These are phyloP conservation scores for Beta corolliflora DNA, from an alignment of 179 eudicot species.

Conservation along the genomic window DNA sequence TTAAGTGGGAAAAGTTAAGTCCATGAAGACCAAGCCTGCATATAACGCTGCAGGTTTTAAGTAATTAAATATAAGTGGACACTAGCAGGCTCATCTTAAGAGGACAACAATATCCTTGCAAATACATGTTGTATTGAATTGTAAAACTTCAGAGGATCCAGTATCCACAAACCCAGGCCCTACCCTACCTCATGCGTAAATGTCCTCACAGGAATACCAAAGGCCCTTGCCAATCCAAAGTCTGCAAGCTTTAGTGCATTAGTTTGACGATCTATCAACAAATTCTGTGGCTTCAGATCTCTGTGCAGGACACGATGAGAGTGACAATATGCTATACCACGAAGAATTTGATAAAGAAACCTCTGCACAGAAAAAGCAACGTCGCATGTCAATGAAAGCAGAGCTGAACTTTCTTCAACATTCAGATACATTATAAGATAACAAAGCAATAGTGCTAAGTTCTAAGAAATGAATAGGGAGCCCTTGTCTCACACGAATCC, in stretches of 20 bases:
- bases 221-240: slow-evolving; percentile 97
- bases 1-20: background rate
- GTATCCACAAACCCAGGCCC: background rate
- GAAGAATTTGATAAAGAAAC: slow-evolving; percentile 93
- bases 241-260: slow-evolving; percentile 96
- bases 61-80: background rate
- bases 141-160: background rate
- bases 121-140: background rate
- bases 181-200: slow-evolving; percentile 85
- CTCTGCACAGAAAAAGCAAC: slow-evolving; percentile 45
- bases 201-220: slow-evolving; percentile 96
- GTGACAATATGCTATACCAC: slow-evolving; percentile 96
- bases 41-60: background rate
- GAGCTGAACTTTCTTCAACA: background rate
- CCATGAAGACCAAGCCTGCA: background rate
- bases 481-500: background rate
- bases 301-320: slow-evolving; percentile 96
- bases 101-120: background rate
- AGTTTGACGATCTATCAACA: slow-evolving; percentile 85
- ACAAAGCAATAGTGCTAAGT: background rate
- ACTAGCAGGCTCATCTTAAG: background rate
- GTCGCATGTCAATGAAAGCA: slow-evolving; percentile 10
- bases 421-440: background rate
- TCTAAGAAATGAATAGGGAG: background rate
- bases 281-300: slow-evolving; percentile 92